A percentile compares a stretch with the other conserved stretches of the same genome.
These are phyloP conservation scores for Mucor velutinosus DNA, from an alignment of 371 early-diverging fungal species.

Conservation along the genomic window DNA sequence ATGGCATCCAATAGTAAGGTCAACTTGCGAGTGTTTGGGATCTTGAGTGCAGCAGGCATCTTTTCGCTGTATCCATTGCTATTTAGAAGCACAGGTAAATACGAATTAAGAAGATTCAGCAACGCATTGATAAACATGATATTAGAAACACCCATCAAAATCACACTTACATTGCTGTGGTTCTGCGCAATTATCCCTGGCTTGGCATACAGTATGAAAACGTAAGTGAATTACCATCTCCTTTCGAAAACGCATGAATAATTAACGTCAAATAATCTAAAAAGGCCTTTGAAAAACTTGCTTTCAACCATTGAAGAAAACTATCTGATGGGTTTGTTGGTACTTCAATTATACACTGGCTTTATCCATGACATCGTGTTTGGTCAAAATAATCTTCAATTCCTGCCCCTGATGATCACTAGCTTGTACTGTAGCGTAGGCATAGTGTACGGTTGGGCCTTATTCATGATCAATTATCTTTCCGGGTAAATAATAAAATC, in stretches of 20 bases:
- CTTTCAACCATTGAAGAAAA: constrained; percentile 52
- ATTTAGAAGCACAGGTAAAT: constrained; percentile 71
- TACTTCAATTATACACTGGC: constrained; percentile 64
- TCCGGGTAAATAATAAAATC: constrained; percentile 2
- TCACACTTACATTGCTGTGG: constrained; percentile 60
- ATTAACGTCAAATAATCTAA: background rate
- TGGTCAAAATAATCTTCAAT: constrained; percentile 58
- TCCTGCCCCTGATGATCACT: constrained; percentile 82
- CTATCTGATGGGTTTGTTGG: constrained; percentile 69
- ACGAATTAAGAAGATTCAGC: background rate
- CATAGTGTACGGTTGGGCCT: constrained; percentile 74
- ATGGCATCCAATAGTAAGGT: constrained; percentile 50
- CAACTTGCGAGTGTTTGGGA: constrained; percentile 58
- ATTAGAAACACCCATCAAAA: constrained; percentile 70
- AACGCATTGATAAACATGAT: background rate
- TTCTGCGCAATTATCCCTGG: constrained; percentile 51
- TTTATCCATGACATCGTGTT: constrained; percentile 57
- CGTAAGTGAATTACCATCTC: constrained; percentile 26
- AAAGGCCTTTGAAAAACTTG: constrained; percentile 33
- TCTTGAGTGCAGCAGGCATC: constrained; percentile 75
- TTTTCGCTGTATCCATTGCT: constrained; percentile 88
- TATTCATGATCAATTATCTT: constrained; percentile 42
- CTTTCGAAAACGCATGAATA: background rate
- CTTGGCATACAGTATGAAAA: constrained; percentile 47
- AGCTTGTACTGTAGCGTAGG: constrained; percentile 83